Evolutionary conservation across 495 filamentous ascomycete genomes (phyloP).

Genomic region (Hypoxylon subgilvum): DNA sequence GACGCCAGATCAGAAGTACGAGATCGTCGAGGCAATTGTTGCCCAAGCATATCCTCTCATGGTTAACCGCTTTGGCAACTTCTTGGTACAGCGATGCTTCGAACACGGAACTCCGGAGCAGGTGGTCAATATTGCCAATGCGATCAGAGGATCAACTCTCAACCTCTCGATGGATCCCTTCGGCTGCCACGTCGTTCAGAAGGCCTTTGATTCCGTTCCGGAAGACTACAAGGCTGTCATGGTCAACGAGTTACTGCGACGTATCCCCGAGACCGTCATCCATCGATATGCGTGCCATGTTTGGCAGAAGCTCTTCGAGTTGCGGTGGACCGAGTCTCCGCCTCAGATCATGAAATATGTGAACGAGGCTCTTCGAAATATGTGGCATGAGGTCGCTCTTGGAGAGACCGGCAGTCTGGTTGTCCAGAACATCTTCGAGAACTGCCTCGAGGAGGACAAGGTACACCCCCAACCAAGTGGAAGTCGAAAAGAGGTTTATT

Average conservation of each 20-base stretch:
- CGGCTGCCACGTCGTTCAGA: constrained; percentile 97
- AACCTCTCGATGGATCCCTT: constrained; percentile 97
- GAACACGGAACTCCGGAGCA: constrained; percentile 97
- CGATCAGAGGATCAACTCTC: constrained; percentile 92
- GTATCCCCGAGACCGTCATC: constrained; percentile 96
- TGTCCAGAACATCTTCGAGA: constrained; percentile 99
- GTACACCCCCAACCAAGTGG: constrained; percentile 59
- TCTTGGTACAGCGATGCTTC: constrained; percentile 96
- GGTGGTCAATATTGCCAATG: constrained; percentile 90
- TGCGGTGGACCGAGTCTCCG: constrained; percentile 91
- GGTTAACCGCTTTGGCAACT: constrained; percentile 98
- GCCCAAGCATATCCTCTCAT: constrained; percentile 94
- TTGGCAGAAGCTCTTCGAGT: constrained; percentile 99
- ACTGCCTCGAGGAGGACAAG: constrained; percentile 98
- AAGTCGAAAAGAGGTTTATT: not conserved
- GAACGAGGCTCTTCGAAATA: constrained; percentile 91
- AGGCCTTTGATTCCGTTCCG: constrained; percentile 95
- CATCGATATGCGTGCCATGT: constrained; percentile 98
- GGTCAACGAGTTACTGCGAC: constrained; percentile 94
- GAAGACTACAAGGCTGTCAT: constrained; percentile 98
- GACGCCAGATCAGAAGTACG: constrained; percentile 92
- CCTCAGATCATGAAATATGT: constrained; percentile 99
- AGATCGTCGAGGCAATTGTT: constrained; percentile 95
- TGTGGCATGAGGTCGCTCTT: constrained; percentile 98
- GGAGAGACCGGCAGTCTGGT: constrained; percentile 97